phyloP scores from a whole-genome alignment of 1,284 basidiomycete genomes.

The Kalmanozyma brasiliensis region DNA sequence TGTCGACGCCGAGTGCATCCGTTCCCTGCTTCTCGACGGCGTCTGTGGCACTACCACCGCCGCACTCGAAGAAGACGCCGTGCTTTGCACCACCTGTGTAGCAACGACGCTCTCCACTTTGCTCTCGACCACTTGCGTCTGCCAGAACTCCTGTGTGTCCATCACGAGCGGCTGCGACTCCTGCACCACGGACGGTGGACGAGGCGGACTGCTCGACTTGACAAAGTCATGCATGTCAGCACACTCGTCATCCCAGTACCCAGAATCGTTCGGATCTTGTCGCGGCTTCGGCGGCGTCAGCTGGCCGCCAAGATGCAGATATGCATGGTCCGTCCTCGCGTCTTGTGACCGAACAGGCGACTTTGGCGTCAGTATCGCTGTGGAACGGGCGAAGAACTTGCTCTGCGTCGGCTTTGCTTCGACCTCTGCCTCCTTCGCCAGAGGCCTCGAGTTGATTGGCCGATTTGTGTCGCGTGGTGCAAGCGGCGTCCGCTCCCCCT shows the following conservation, averaged over 20 bases:
- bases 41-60: constrained; percentile 39
- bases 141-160: constrained; percentile 37
- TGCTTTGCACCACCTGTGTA: constrained; percentile 16
- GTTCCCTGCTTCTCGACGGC: constrained; percentile 22
- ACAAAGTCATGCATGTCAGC: constrained; percentile 40
- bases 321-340: constrained; percentile 18
- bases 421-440: neutral
- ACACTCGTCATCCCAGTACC: constrained; percentile 45
- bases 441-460: too few relatives aligned
- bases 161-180: constrained; percentile 32
- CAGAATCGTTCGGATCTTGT: constrained; percentile 29
- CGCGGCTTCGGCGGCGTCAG: constrained; percentile 20
- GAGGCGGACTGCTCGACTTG: constrained; percentile 32
- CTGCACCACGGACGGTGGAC: constrained; percentile 3
- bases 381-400: constrained; percentile 28
- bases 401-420: constrained; percentile 22
- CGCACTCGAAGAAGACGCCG: constrained; percentile 6
- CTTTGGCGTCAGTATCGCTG: neutral
- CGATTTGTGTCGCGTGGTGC: constrained; percentile 30
- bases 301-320: constrained; percentile 38
- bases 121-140: constrained; percentile 1
- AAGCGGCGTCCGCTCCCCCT: constrained; percentile 12
- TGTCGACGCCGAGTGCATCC: constrained; percentile 19
- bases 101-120: constrained; percentile 6
- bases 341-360: constrained; percentile 4